Base-by-base conservation (phyloP, 2,329 filamentous ascomycete genomes). In the Hyphodiscus sp. region DNA sequence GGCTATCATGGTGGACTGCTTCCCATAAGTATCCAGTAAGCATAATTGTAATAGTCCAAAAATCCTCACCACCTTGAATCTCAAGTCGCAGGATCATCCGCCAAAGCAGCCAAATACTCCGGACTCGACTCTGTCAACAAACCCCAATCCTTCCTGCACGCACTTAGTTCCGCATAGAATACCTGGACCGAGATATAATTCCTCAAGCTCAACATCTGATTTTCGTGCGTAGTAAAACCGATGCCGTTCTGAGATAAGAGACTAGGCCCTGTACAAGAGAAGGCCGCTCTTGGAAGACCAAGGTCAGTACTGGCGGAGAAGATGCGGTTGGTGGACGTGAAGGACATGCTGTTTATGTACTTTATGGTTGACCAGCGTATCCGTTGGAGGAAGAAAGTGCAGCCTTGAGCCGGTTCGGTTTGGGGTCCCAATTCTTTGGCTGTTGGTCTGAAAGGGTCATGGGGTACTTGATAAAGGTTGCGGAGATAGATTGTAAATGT, bases 401-500 rank as follows among this genome's bases (percentile, higher is more conserved):
- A 20, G 15, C 33, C 20, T 43, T n/a, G n/a, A 20, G 5, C 5
- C n/a, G 42, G 18, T 20, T 20, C 38, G 18, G 33, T 18, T 6
- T 41, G 16, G 41, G 30, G 42, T 15, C 50, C 33, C 2, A 33
- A 38, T 16, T 38, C 43, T 50, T 20, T 41, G 15, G 19, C 7
- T 19, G 47, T 56, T 50, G 38, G 5, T 16, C 20, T 49, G 15
- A 38, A 16, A 41, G 41, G 9, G 46, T 41, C 7, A 38, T 1
- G 11, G 9, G 18, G 20, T 26, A 8, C 23, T 4, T 8, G 16
- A 11, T 18, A 42, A 33, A 29, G n/a, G 52, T 54, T 50, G 61
- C 58, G 49, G 11, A 67, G 55, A 47, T 54, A 58, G 29, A 68
- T 59, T 30, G 62, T 49, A 54, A 70, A 69, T 6, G 20, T 52